A percentile compares a stretch with the other conserved stretches of the same genome.
Conservation (phyloP, 1,139 yeast genomes). For the Scheffersomyces lignicola region DNA sequence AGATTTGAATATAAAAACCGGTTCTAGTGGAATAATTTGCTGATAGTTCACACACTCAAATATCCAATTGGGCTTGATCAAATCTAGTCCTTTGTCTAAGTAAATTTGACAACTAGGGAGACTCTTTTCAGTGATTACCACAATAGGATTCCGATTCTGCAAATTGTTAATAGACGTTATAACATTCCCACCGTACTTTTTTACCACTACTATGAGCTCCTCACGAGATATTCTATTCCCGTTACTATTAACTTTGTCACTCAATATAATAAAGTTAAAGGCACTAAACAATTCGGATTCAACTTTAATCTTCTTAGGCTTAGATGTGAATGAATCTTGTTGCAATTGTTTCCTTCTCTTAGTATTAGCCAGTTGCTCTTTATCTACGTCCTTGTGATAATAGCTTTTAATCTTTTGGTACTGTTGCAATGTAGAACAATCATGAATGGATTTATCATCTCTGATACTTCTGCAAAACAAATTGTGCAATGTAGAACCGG, state of each 20-base stretch:
- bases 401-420: slow-evolving; percentile 38
- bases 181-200: slow-evolving; percentile 52
- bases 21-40: slow-evolving; percentile 56
- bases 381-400: slow-evolving; percentile 23
- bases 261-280: slow-evolving; percentile 35
- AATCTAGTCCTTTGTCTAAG: slow-evolving; percentile 50
- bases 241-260: slow-evolving; percentile 36
- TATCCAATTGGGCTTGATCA: slow-evolving; percentile 71
- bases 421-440: slow-evolving; percentile 59
- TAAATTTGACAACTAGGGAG: slow-evolving; percentile 49
- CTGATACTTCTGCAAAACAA: slow-evolving; percentile 72
- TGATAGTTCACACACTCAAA: slow-evolving; percentile 56
- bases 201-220: slow-evolving; percentile 40
- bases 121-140: slow-evolving; percentile 49
- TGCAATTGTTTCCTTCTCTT: slow-evolving; percentile 12
- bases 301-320: slow-evolving; percentile 11
- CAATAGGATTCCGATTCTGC: slow-evolving; percentile 17
- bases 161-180: slow-evolving; percentile 16
- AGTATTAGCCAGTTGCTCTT: slow-evolving; percentile 30
- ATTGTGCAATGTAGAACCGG: slow-evolving; percentile 71
- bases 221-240: slow-evolving; percentile 30
- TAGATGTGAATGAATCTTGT: slow-evolving; percentile 13
- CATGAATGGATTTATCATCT: slow-evolving; percentile 61
- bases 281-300: slow-evolving; percentile 24
- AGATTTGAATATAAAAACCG: slow-evolving; percentile 48